A percentile compares a stretch with the other conserved stretches of the same genome.
phyloP scores from a whole-genome alignment of 2,329 filamentous ascomycete genomes.

The Botrytis galanthina region DNA sequence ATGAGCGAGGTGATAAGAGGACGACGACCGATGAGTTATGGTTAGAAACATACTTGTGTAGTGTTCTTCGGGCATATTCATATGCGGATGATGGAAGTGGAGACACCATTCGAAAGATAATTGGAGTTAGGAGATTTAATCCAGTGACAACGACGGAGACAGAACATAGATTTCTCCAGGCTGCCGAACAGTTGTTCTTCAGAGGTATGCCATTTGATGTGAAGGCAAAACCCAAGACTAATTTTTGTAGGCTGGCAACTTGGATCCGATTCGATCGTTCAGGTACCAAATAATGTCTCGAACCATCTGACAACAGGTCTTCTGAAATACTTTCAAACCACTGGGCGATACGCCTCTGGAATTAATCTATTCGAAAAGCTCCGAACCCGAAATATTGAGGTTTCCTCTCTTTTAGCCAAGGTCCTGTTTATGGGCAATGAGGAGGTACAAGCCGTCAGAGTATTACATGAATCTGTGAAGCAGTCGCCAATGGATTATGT shows the following conservation, averaged over 20 bases:
- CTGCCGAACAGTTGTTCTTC: conserved; percentile 93
- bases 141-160: conserved; percentile 97
- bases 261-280: conserved; percentile 93
- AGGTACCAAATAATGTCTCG: conserved; percentile 93
- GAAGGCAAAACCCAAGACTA: conserved; percentile 20
- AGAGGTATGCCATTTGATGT: conserved; percentile 55
- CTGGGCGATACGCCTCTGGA: conserved; percentile 87
- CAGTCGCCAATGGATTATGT: conserved; percentile 97
- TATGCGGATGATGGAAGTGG: conserved; percentile 96
- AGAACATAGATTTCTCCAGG: conserved; percentile 92
- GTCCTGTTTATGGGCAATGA: conserved; percentile 94
- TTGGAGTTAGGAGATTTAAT: conserved; percentile 96
- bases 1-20: conserved; percentile 92
- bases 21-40: conserved; percentile 91
- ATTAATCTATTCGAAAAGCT: conserved; percentile 98
- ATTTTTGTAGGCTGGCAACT: conserved; percentile 74
- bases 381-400: conserved; percentile 83
- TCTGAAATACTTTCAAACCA: conserved; percentile 91
- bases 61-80: conserved; percentile 87
- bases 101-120: conserved; percentile 92
- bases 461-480: conserved; percentile 84
- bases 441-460: conserved; percentile 89
- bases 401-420: conserved; percentile 86
- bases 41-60: conserved; percentile 97
- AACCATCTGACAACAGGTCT: conserved; percentile 95